A percentile compares a stretch with the other conserved stretches of the same genome.
phyloP scores from a whole-genome alignment of 495 filamentous ascomycete species.

The Penicillium flavigenum region DNA sequence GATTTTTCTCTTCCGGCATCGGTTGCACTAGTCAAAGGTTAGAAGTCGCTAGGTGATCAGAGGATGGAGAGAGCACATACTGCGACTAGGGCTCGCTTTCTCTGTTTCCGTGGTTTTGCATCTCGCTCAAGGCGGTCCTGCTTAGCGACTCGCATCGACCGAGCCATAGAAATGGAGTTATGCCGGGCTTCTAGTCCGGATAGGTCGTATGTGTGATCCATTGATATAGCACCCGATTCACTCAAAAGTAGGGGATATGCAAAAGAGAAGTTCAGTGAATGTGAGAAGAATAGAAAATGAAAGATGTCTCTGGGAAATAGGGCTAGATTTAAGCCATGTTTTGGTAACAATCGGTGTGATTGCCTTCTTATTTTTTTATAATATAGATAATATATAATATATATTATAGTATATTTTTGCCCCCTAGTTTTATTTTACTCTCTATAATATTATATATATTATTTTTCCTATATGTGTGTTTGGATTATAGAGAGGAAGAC shows the following conservation, averaged over 20 bases:
- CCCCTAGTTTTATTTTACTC: slow-evolving; percentile 7
- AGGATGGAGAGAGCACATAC: slow-evolving; percentile 47
- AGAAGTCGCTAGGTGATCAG: slow-evolving; percentile 13
- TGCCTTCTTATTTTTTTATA: slow-evolving; percentile 3
- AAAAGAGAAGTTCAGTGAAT: neutral
- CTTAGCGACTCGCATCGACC: slow-evolving; percentile 27
- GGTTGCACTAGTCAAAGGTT: slow-evolving; percentile 62
- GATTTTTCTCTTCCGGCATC: slow-evolving; percentile 94
- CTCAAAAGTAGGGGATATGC: neutral
- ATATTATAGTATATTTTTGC: slow-evolving; percentile 6
- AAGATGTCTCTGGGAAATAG: slow-evolving; percentile 28
- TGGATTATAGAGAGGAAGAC: neutral
- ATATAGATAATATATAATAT: neutral
- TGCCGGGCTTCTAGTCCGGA: slow-evolving; percentile 22
- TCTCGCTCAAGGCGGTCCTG: slow-evolving; percentile 36
- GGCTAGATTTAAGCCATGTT: slow-evolving; percentile 34
- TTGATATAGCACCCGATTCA: slow-evolving; percentile 15
- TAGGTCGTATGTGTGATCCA: slow-evolving; percentile 40
- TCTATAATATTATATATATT: slow-evolving; percentile 1
- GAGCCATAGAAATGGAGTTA: slow-evolving; percentile 29
- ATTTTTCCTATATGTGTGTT: neutral
- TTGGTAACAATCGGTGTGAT: slow-evolving; percentile 33
- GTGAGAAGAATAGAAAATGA: slow-evolving; percentile 14
- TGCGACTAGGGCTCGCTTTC: slow-evolving; percentile 64
- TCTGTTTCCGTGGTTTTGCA: slow-evolving; percentile 36